These are phyloP conservation scores for Metarhizium album DNA, from an alignment of 2,329 filamentous ascomycete species.

Conservation along the genomic window DNA sequence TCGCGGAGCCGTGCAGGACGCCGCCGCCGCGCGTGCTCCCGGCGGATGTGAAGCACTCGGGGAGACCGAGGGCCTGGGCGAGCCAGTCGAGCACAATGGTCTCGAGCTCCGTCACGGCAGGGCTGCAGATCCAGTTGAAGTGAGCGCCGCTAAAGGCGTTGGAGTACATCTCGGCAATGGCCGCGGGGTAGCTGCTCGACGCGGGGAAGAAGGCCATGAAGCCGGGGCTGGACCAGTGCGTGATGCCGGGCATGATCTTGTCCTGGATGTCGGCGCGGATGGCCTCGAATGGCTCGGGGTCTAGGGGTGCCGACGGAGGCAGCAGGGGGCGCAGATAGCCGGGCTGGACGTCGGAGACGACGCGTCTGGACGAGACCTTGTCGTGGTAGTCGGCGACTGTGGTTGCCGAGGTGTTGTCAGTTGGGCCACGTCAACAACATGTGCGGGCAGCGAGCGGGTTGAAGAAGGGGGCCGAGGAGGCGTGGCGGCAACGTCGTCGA, in stretches of 20 bases:
- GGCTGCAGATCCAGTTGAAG: conserved; percentile 96
- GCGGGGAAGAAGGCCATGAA: conserved; percentile 96
- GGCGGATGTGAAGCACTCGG: conserved; percentile 61
- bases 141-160: conserved; percentile 80
- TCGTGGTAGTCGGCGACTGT: conserved; percentile 78
- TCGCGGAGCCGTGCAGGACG: conserved; percentile 88
- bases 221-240: conserved; percentile 88
- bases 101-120: conserved; percentile 86
- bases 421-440: neutral
- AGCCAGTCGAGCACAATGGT: conserved; percentile 91
- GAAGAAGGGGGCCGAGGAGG: neutral
- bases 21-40: conserved; percentile 66
- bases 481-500: no score
- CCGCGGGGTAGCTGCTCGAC: conserved; percentile 68
- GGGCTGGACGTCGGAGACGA: conserved; percentile 68
- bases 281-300: conserved; percentile 61
- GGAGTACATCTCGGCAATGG: conserved; percentile 87
- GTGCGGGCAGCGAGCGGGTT: neutral
- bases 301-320: conserved; percentile 52
- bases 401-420: neutral
- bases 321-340: conserved; percentile 78
- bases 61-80: conserved; percentile 62
- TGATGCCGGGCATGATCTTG: conserved; percentile 85
- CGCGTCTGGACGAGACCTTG: conserved; percentile 55
- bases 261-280: conserved; percentile 77